These are phyloP conservation scores for Deinandra increscens DNA, from an alignment of 129 eudicot genomes.

Conservation along the genomic window DNA sequence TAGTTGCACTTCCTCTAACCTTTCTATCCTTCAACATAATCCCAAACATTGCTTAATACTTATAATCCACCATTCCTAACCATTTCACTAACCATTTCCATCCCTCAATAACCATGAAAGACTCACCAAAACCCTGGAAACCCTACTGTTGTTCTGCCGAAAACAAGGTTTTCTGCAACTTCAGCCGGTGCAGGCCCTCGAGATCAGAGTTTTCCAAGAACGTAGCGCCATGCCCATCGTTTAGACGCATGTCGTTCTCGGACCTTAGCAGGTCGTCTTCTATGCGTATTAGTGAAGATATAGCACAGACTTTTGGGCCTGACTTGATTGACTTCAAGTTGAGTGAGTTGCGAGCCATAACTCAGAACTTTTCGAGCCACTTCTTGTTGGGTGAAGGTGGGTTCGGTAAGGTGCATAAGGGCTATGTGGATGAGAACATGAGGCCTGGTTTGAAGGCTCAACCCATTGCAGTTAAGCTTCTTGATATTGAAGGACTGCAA, in stretches of 20 bases:
- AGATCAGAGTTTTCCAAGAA: conserved; percentile 58
- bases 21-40: conserved; percentile 21
- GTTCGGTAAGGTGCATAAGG: conserved; percentile 90
- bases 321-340: conserved; percentile 83
- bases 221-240: conserved; percentile 74
- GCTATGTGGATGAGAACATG: conserved; percentile 72
- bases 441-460: conserved; percentile 83
- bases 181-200: conserved; percentile 65
- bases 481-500: conserved; percentile 93
- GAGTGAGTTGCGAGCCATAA: conserved; percentile 62
- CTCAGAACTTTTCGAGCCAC: conserved; percentile 73
- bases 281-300: conserved; percentile 66
- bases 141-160: conserved; percentile 84
- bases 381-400: conserved; percentile 94
- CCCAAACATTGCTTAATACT: conserved; percentile 26
- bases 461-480: conserved; percentile 92
- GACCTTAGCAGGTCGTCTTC: conserved; percentile 79
- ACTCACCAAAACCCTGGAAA: conserved; percentile 59
- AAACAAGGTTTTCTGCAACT: conserved; percentile 52
- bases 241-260: conserved; percentile 66
- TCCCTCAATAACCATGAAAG: conserved; percentile 32
- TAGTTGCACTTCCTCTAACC: conserved; percentile 50
- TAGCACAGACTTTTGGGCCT: conserved; percentile 72
- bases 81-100: conserved; percentile 29
- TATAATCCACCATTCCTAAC: conserved; percentile 21